Conservation (phyloP, 176 grass and related monocot genomes). For the Olyra latifolia region DNA sequence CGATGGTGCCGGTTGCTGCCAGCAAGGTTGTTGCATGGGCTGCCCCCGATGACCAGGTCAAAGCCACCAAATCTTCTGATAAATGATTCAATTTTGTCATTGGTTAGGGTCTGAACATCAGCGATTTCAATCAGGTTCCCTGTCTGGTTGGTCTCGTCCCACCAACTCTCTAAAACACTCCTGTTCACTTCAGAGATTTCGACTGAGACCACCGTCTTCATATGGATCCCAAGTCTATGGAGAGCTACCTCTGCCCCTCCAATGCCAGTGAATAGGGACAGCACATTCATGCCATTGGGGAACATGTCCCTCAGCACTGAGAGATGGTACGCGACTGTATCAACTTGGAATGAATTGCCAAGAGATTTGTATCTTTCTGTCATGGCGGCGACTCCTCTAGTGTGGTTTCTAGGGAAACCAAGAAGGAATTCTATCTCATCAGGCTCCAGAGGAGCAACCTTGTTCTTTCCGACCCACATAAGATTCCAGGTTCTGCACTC, state of each 20-base stretch:
- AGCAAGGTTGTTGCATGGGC: constrained; percentile 76
- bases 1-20: constrained; percentile 71
- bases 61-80: constrained; percentile 47
- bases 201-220: constrained; percentile 65
- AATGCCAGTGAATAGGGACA: constrained; percentile 82
- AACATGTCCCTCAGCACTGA: constrained; percentile 67
- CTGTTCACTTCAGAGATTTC: constrained; percentile 59
- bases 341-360: constrained; percentile 90
- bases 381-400: constrained; percentile 66
- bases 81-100: constrained; percentile 20
- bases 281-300: constrained; percentile 53
- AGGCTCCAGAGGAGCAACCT: constrained; percentile 74
- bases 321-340: constrained; percentile 76
- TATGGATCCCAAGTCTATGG: constrained; percentile 60
- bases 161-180: constrained; percentile 59
- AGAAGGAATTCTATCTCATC: constrained; percentile 80
- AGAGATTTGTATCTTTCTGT: constrained; percentile 66
- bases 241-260: constrained; percentile 84
- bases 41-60: constrained; percentile 78
- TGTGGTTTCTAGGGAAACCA: constrained; percentile 82
- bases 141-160: constrained; percentile 57
- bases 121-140: constrained; percentile 54
- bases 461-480: constrained; percentile 76
- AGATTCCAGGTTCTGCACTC: constrained; percentile 92
- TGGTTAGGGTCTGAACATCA: constrained; percentile 48